Percentiles rank a stretch among this genome's conserved stretches.
Conservation (phyloP, 192 early-diverging fungal genomes). For the Physocladia obscura region DNA sequence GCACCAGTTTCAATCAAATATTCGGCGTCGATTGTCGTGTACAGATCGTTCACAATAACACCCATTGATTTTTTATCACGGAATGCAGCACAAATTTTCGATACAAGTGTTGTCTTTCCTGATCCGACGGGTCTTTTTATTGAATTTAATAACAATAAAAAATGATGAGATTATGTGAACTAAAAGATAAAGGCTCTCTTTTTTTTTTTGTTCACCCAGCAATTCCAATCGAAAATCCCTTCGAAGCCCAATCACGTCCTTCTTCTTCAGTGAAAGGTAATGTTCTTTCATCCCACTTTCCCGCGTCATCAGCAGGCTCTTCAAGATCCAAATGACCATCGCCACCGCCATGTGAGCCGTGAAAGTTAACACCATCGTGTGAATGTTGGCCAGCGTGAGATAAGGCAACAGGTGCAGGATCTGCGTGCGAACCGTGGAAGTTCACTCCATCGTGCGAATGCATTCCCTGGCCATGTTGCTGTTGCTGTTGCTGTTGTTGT, state of each 20-base stretch:
- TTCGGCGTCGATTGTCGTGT: conserved; percentile 95
- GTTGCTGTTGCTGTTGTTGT: not conserved
- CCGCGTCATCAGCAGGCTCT: conserved; percentile 84
- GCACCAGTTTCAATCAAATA: conserved; percentile 85
- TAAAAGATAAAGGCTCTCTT: conserved; percentile 3
- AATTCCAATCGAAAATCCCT: conserved; percentile 92
- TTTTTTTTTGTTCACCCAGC: too few relatives aligned
- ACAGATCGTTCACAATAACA: conserved; percentile 95
- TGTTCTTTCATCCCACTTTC: conserved; percentile 70
- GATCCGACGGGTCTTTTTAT: conserved; percentile 80
- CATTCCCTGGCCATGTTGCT: conserved; percentile 12
- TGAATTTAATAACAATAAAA: not conserved
- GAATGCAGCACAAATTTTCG: conserved; percentile 85
- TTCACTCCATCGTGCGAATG: conserved; percentile 30
- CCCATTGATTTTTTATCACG: conserved; percentile 78
- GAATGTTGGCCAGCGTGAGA: conserved; percentile 12
- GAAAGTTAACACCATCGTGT: conserved; percentile 25
- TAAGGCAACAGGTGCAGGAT: not conserved
- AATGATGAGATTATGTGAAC: not conserved
- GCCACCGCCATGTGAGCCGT: conserved; percentile 15
- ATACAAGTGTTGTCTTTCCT: conserved; percentile 91
- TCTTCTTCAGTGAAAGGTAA: conserved; percentile 52
- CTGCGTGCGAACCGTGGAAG: conserved; percentile 9
- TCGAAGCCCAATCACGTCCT: conserved; percentile 81
- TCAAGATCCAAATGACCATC: conserved; percentile 69